Evolutionary conservation across 1,284 basidiomycete species (phyloP), one percentile per base, ranked within the genome.

Genomic region (Pseudozyma sp.): DNA sequence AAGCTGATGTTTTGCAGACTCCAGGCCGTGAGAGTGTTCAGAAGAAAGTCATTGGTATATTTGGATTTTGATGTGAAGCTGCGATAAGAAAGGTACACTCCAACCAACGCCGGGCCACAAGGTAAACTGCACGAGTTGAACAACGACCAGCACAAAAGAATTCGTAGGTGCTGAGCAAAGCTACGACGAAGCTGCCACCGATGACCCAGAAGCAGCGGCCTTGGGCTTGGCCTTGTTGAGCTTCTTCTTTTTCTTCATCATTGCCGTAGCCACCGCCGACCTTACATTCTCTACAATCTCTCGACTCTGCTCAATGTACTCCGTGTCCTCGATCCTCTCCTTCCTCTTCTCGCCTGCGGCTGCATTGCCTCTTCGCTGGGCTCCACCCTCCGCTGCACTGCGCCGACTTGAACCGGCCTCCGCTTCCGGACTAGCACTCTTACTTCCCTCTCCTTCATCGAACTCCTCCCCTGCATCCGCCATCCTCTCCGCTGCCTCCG

Each of bases 261-360:
- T 76, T 39, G 73, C 73, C n/a, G 64, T 47, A 5, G 91, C 89
- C 5, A 99, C 96, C 0, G 96, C 96, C 71, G 88, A 93, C 87
- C 93, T 92, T 25, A 98, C 96, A 76, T 90, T 91, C 73, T 97
- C 95, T 11, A 95, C 93, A 49, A 98, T 90, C 82, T 97, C 95
- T 82, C 90, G 88, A 81, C 92, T 95, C 87, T 97, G 92, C 82
- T 97, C 95, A 40, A 99, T 85, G 82, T 92, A 98, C 85, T 96
- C 91, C 12, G 90, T 91, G 83, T 99, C 96, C 53, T 98, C 94
- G 59, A 98, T 90, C 44, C 93, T 90, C 31, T 81, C 81, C 65
- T 82, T 82, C 77, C 93, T 91, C 85, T 96, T 97, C 87, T 89
- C 91, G 35, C 92, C 91, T 9, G 64, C 55, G 48, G 31, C n/a